phyloP scores from a whole-genome alignment of 257 asterid genomes.

The Misopates orontium region DNA sequence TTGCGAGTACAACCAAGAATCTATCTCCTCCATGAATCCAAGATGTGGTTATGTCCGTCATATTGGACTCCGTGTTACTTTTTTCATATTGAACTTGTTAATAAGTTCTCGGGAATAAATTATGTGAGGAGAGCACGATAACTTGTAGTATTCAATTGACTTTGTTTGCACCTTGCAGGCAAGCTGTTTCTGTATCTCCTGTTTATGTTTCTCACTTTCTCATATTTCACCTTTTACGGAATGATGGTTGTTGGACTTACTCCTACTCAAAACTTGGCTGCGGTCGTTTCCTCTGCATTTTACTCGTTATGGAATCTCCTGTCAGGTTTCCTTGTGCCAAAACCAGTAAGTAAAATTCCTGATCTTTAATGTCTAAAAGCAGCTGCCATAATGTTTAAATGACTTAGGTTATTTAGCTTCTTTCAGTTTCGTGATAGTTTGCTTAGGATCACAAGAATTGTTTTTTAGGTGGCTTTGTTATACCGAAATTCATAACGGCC shows the following conservation, averaged over 20 bases:
- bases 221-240: conserved; percentile 55
- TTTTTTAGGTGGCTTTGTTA: too few relatives aligned
- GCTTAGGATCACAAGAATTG: too few relatives aligned
- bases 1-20: too few relatives aligned
- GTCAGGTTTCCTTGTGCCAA: conserved; percentile 59
- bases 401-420: not conserved
- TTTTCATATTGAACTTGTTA: not conserved
- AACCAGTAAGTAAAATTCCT: conserved; percentile 33
- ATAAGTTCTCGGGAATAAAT: too few relatives aligned
- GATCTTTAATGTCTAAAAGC: too few relatives aligned
- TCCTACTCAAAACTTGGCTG: conserved; percentile 48
- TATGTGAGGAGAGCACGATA: not conserved
- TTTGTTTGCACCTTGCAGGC: conserved; percentile 33
- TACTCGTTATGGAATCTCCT: conserved; percentile 55
- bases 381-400: too few relatives aligned
- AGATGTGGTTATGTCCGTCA: too few relatives aligned
- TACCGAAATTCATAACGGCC: too few relatives aligned
- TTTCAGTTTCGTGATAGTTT: not conserved
- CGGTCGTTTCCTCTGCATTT: conserved; percentile 46
- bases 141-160: not conserved
- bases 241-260: conserved; percentile 62
- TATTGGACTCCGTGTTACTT: not conserved
- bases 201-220: conserved; percentile 51
- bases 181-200: conserved; percentile 42
- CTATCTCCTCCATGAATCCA: too few relatives aligned